Evolutionary conservation across 805 yeast species (phyloP).

Genomic region (Soucietia sequanensis): DNA sequence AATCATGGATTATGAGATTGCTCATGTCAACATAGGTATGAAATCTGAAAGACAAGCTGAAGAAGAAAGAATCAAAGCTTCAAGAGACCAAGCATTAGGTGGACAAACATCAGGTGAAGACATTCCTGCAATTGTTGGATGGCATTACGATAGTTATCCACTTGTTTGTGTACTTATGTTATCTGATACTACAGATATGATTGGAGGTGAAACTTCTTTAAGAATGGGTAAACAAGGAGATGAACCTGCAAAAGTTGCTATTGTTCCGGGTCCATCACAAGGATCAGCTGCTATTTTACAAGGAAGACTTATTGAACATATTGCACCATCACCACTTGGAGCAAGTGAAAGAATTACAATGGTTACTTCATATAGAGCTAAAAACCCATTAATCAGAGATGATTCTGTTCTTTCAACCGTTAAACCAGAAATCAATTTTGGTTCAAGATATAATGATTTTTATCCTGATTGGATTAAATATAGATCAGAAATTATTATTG

Average conservation of each 20-base stretch:
- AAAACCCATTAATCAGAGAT: slow-evolving; percentile 25
- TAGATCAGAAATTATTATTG: slow-evolving; percentile 24
- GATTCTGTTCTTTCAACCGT: slow-evolving; percentile 34
- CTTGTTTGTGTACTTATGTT: slow-evolving; percentile 65
- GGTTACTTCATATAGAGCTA: slow-evolving; percentile 42
- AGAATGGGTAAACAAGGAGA: slow-evolving; percentile 39
- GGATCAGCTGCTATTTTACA: slow-evolving; percentile 40
- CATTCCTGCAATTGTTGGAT: slow-evolving; percentile 56
- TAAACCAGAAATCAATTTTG: slow-evolving; percentile 38
- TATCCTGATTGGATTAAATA: slow-evolving; percentile 38
- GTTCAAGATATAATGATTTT: slow-evolving; percentile 33
- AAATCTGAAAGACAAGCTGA: slow-evolving; percentile 34
- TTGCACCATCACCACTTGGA: slow-evolving; percentile 39
- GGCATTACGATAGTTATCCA: slow-evolving; percentile 67
- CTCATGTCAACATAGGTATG: slow-evolving; percentile 50
- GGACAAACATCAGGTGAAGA: slow-evolving; percentile 28
- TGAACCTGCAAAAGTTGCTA: slow-evolving; percentile 10
- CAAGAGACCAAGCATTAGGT: slow-evolving; percentile 13
- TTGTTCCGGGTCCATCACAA: slow-evolving; percentile 27
- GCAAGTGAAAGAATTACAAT: slow-evolving; percentile 38
- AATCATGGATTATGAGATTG: slow-evolving; percentile 59
- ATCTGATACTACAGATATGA: slow-evolving; percentile 55
- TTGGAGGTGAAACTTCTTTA: slow-evolving; percentile 60
- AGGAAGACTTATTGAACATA: slow-evolving; percentile 40
- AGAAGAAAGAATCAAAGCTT: slow-evolving; percentile 19